A percentile compares a stretch with the other conserved stretches of the same genome.
These are phyloP conservation scores for Penicillium sp. DNA, from an alignment of 2,329 filamentous ascomycete genomes.

Conservation along the genomic window DNA sequence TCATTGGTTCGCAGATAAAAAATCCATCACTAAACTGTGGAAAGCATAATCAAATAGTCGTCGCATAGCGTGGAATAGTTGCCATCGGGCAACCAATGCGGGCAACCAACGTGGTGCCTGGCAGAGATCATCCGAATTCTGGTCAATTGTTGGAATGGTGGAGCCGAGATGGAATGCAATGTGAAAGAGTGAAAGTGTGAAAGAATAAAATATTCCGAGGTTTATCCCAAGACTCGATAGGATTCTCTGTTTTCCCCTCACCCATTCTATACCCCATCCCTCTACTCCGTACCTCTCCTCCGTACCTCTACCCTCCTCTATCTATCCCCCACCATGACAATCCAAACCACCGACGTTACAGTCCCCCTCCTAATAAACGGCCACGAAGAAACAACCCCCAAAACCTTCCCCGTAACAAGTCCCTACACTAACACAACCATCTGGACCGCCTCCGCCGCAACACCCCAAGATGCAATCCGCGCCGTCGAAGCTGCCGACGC, in stretches of 20 bases:
- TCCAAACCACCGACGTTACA: conserved; percentile 11
- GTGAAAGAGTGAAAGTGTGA: neutral
- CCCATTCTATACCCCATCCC: neutral
- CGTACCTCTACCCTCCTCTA: neutral
- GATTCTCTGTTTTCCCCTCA: neutral
- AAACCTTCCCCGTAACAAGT: conserved; percentile 50
- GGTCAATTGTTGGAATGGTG: neutral
- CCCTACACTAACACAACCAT: conserved; percentile 55
- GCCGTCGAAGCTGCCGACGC: conserved; percentile 59
- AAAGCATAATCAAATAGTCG: neutral
- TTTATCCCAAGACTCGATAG: neutral
- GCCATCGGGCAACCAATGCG: neutral
- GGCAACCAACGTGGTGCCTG: neutral
- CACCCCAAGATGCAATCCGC: conserved; percentile 40
- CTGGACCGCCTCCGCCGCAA: conserved; percentile 56
- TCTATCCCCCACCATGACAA: conserved; percentile 3
- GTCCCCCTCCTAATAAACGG: conserved; percentile 44
- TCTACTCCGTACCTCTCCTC: no score
- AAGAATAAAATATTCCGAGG: neutral
- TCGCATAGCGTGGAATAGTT: neutral
- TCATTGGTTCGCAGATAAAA: neutral
- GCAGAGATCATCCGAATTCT: neutral
- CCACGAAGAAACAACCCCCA: conserved; percentile 31
- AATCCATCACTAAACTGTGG: neutral
- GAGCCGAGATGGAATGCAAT: neutral